These are phyloP conservation scores for Aspergillus affinis DNA, from an alignment of 495 filamentous ascomycete species.

Conservation along the genomic window DNA sequence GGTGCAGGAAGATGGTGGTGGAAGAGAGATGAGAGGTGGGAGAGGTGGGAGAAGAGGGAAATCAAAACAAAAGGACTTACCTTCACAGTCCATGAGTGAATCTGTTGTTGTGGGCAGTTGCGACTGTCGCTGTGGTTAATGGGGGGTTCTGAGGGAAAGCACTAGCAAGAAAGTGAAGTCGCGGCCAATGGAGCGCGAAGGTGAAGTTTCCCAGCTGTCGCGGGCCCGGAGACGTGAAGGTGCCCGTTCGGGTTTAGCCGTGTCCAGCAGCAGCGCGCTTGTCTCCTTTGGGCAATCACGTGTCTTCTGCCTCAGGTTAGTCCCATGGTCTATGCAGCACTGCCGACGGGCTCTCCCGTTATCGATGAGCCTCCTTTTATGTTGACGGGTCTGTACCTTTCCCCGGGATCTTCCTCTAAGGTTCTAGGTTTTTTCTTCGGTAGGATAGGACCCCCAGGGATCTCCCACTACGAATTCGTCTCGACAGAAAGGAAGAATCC, in stretches of 20 bases:
- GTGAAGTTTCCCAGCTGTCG: constrained; percentile 6
- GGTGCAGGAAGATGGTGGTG: background rate
- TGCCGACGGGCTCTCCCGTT: too few relatives aligned
- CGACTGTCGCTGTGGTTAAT: constrained; percentile 12
- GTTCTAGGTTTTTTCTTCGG: too few relatives aligned
- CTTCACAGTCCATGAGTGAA: constrained; percentile 18
- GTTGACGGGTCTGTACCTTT: too few relatives aligned
- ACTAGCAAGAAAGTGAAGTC: background rate
- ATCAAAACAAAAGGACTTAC: constrained; percentile 12
- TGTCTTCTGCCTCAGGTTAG: background rate
- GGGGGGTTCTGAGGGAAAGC: constrained; percentile 12
- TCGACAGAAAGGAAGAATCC: too few relatives aligned
- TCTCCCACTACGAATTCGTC: too few relatives aligned
- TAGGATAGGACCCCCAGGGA: too few relatives aligned
- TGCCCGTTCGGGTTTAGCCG: background rate
- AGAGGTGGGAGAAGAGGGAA: constrained; percentile 11
- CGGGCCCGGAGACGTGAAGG: background rate
- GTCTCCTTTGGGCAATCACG: background rate
- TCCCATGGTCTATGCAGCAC: background rate
- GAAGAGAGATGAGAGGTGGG: constrained; percentile 8
- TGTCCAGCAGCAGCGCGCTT: background rate
- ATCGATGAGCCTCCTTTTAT: background rate
- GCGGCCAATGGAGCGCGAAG: background rate
- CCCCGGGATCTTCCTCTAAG: too few relatives aligned
- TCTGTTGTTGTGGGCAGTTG: constrained; percentile 7